Evolutionary conservation across 495 filamentous ascomycete genomes (phyloP), one percentile per base, ranked within the genome.

Genomic region (Melanomma pulvis-pyrius): DNA sequence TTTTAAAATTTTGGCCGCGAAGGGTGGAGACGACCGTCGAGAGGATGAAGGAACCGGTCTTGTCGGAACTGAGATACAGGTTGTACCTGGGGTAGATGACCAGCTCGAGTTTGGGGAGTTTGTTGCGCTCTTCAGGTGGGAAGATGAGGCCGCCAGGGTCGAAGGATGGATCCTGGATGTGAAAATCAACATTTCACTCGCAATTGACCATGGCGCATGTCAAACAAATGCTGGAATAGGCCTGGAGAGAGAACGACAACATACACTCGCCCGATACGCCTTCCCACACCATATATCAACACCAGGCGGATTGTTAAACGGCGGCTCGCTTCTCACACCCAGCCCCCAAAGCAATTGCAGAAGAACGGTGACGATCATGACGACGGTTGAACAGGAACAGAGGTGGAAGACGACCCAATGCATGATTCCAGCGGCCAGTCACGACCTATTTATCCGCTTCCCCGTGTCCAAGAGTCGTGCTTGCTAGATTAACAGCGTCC

Each of bases 81-180:
- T 76, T 86, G 70, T 88, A 80, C 5, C 85, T 82, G 4, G 87
- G 84, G 29, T 82, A 79, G 59, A 90, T 74, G 19, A 80, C 80
- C 15, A 91, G 71, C 72, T 89, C 74, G 0, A 91, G 71, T 12
- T 88, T 73, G 4, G 4, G 39, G 0, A 90, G 80, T 0, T 63
- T 73, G n/a, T 77, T 68, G 9, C 80, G 79, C 0, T 34, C 25
- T 39, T 73, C 36, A 2, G 88, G 87, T 28, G 77, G 68, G 2
- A 76, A 61, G 0, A 86, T 78, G 71, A 81, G 80, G 15, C 88
- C 88, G 55, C 86, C 87, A 0, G 87, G 88, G 44, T 88, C 78
- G 67, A 86, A 87, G 11, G 71, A 71, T 3, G 59, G 32, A 41
- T 68, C 61, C 64, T 67, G 47, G 21, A 67, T 28, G 41, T 67